phyloP scores from a whole-genome alignment of 768 basidiomycete species.

The Suillus brevipes region DNA sequence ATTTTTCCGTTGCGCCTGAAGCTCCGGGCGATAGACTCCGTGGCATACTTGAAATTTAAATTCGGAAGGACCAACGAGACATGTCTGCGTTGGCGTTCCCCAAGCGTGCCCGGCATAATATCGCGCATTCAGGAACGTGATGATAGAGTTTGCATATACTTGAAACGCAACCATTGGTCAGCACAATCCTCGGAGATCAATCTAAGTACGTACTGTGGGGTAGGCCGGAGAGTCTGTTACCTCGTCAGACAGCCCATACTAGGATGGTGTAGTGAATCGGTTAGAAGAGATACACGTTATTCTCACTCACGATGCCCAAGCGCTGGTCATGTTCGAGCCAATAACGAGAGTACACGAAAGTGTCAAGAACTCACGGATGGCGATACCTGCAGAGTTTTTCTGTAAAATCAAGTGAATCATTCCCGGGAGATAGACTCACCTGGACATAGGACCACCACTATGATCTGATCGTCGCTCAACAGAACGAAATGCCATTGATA shows the following conservation, averaged over 20 bases:
- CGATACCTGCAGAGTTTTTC: background rate
- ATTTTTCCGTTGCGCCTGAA: background rate
- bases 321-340: background rate
- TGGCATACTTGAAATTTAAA: background rate
- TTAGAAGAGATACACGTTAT: background rate
- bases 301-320: background rate
- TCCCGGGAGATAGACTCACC: background rate
- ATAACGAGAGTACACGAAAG: background rate
- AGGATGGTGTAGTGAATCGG: background rate
- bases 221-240: background rate
- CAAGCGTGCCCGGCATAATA: background rate
- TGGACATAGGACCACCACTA: background rate
- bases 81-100: background rate
- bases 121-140: background rate
- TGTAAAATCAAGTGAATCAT: too few relatives aligned
- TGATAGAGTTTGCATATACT: background rate
- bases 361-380: background rate
- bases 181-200: background rate
- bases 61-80: too few relatives aligned
- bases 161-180: background rate
- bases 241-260: background rate
- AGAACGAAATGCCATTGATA: background rate
- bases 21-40: too few relatives aligned
- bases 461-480: background rate
- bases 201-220: background rate